These are phyloP conservation scores for Eutypella sp. DNA, from an alignment of 2,329 filamentous ascomycete species.

Conservation along the genomic window DNA sequence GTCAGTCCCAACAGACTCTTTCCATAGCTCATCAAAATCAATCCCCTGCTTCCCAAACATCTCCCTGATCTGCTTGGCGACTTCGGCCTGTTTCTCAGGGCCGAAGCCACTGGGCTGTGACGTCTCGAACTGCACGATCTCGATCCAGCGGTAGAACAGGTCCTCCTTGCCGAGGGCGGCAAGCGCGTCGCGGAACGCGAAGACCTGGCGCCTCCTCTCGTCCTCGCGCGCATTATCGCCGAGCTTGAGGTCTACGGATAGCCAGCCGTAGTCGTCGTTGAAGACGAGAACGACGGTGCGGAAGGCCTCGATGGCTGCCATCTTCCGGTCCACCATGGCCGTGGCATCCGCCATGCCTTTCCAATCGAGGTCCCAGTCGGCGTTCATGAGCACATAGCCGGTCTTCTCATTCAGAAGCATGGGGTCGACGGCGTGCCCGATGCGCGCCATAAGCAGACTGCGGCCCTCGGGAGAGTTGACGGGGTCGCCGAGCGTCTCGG, in stretches of 20 bases:
- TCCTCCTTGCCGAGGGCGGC: conserved; percentile 76
- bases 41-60: conserved; percentile 71
- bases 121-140: conserved; percentile 84
- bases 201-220: conserved; percentile 65
- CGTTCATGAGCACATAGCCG: conserved; percentile 80
- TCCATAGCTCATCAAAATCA: conserved; percentile 79
- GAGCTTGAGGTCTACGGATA: conserved; percentile 56
- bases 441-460: conserved; percentile 54
- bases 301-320: conserved; percentile 60
- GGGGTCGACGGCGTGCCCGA: conserved; percentile 65
- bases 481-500: conserved; percentile 50
- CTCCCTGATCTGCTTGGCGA: conserved; percentile 68
- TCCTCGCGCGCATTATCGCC: conserved; percentile 48
- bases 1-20: conserved; percentile 50
- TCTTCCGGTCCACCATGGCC: conserved; percentile 59
- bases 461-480: conserved; percentile 42
- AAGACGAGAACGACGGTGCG: conserved; percentile 65
- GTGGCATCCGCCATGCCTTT: conserved; percentile 72
- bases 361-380: conserved; percentile 86
- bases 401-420: conserved; percentile 70
- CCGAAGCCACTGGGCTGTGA: conserved; percentile 75
- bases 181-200: conserved; percentile 74
- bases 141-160: conserved; percentile 88
- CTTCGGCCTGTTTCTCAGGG: conserved; percentile 63
- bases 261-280: conserved; percentile 65